Evolutionary conservation across 1,139 yeast species (phyloP), one percentile per base, ranked within the genome.

Genomic region (Suhomyces yuchorum): DNA sequence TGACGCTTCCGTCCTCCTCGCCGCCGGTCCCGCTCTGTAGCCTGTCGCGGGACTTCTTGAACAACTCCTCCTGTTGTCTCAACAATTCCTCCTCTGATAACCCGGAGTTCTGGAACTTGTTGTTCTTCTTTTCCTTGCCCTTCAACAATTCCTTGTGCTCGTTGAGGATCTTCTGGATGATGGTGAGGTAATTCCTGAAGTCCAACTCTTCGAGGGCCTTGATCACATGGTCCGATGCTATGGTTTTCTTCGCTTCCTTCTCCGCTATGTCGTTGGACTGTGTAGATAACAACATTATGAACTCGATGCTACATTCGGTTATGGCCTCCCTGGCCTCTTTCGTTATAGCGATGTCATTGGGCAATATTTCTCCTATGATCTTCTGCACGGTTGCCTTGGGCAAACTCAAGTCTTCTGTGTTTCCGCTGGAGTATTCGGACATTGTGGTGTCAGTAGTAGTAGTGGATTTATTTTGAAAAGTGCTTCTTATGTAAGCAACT

Each of bases 201-300:
- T 96, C 99, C 52, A 93, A 75, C 59, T 89, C 96, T 54, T 84
- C 86, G 44, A 93, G 74, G 0, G 99, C 98, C 62, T 86, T 87
- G 52, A 93, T 81, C 41, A 93, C 98, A 66, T 93, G 99, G 63
- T 93, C 99, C 1, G 96, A 87, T 1, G 97, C 96, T 46, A 93
- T 93, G 8, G 99, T 93, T 68, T 93, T 95, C 67, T 93, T 93
- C 44, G 96, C 86, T 63, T 93, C 99, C 60, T 87, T 87, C 61
- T 93, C 99, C 1, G 99, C 98, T 56, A 93, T 90, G 56, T 95
- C 99, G 62, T 95, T 92, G 51, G 95, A 87, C 67, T 91, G 96
- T 3, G 96, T 88, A 11, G 97, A 87, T 44, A 93, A 73, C 54
- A 93, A 90, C 96, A 93, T 93, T 51, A 95, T 87, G 63, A 93